Conservation (phyloP, 805 yeast species). For the Brettanomyces custersianus region DNA sequence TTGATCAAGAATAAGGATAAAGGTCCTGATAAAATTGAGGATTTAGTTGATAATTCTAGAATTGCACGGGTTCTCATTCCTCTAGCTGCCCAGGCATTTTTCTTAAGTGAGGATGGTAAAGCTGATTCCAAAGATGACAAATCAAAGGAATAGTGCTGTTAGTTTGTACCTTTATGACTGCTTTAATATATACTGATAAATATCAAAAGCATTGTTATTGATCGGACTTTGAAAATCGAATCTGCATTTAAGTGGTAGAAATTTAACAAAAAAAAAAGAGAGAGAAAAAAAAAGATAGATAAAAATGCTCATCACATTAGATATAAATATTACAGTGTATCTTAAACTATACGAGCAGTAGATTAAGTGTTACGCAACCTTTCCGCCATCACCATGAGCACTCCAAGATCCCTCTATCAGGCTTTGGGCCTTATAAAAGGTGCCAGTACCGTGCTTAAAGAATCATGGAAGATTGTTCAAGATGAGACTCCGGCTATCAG, state of each 20-base stretch:
- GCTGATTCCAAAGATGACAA: conserved; percentile 1
- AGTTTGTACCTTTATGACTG: too few relatives aligned
- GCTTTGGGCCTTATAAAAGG: conserved; percentile 19
- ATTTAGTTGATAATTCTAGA: conserved; percentile 17
- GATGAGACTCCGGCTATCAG: conserved; percentile 16
- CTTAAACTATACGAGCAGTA: not conserved
- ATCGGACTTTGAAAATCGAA: too few relatives aligned
- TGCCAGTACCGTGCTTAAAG: conserved; percentile 18
- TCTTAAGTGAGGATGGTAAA: conserved; percentile 12
- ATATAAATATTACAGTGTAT: too few relatives aligned
- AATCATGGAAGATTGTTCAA: conserved; percentile 9
- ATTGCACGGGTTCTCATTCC: conserved; percentile 26
- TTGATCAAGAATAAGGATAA: conserved; percentile 8
- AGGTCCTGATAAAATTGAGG: conserved; percentile 10
- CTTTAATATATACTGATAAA: too few relatives aligned
- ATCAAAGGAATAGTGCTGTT: too few relatives aligned
- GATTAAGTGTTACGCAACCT: too few relatives aligned
- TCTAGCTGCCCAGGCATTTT: conserved; percentile 25
- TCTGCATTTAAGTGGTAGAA: too few relatives aligned
- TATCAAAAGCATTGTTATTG: too few relatives aligned
- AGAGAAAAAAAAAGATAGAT: too few relatives aligned
- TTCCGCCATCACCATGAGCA: conserved; percentile 10
- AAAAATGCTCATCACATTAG: too few relatives aligned
- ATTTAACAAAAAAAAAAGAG: too few relatives aligned
- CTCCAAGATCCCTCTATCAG: conserved; percentile 19